Conservation (phyloP, 1,284 basidiomycete genomes). For the Clitocybe nebularis region DNA sequence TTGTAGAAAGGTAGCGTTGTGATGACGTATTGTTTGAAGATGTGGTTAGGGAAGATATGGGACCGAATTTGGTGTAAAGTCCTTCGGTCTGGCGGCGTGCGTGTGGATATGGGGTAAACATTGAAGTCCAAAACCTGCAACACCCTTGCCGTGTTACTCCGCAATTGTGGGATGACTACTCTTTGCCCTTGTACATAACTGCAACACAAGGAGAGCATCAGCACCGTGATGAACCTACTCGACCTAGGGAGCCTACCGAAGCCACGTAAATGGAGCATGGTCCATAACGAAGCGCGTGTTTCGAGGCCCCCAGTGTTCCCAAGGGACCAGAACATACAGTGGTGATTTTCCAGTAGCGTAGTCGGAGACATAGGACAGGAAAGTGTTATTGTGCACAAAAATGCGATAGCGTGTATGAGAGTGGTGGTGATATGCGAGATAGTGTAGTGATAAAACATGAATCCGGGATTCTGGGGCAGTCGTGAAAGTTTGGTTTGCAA, state of each 20-base stretch:
- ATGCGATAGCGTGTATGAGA: constrained; percentile 22
- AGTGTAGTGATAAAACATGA: constrained; percentile 38
- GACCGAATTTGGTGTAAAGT: neutral
- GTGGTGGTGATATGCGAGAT: constrained; percentile 8
- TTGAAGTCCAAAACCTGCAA: constrained; percentile 21
- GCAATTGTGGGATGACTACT: constrained; percentile 14
- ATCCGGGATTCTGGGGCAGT: constrained; percentile 36
- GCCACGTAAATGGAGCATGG: constrained; percentile 29
- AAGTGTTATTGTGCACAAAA: constrained; percentile 33
- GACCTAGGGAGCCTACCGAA: constrained; percentile 26
- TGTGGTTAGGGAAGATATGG: constrained; percentile 5
- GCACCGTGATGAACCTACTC: neutral
- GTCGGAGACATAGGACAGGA: constrained; percentile 27
- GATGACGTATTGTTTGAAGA: constrained; percentile 12
- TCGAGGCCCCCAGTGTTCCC: constrained; percentile 44
- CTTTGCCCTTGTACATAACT: constrained; percentile 21
- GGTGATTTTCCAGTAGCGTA: constrained; percentile 1
- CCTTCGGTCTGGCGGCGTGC: neutral
- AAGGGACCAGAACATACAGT: constrained; percentile 22
- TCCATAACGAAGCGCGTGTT: constrained; percentile 36
- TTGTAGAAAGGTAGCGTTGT: constrained; percentile 15
- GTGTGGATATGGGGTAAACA: constrained; percentile 5
- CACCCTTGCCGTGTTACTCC: neutral
- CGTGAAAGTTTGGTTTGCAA: constrained; percentile 30
- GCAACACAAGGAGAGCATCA: neutral